Percentiles rank a stretch among this genome's conserved stretches.
These are phyloP conservation scores for Suillus paluster DNA, from an alignment of 768 basidiomycete genomes.

Conservation along the genomic window DNA sequence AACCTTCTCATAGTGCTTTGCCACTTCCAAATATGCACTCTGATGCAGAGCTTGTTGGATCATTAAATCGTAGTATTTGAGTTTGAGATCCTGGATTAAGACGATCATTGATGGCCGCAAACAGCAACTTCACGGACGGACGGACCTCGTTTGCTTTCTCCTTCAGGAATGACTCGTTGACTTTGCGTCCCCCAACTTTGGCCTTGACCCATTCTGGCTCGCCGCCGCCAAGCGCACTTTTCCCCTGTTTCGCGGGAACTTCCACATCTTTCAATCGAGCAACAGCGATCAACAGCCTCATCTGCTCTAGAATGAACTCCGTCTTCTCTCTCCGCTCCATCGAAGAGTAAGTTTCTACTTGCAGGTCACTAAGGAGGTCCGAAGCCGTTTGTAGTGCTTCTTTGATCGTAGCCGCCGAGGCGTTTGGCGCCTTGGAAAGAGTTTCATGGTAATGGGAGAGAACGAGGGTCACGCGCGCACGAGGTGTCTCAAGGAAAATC, in stretches of 20 bases:
- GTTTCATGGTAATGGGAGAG: conserved; percentile 87
- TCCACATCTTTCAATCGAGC: conserved; percentile 78
- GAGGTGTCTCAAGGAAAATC: conserved; percentile 97
- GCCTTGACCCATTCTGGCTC: conserved; percentile 95
- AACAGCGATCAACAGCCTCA: conserved; percentile 83
- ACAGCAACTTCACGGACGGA: conserved; percentile 13
- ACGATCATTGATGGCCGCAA: not conserved
- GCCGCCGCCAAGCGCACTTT: conserved; percentile 64
- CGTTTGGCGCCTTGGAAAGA: conserved; percentile 51
- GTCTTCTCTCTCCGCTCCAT: conserved; percentile 99
- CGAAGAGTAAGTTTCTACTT: conserved; percentile 98
- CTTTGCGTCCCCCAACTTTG: conserved; percentile 88
- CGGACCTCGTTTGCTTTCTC: conserved; percentile 86
- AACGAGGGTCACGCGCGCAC: conserved; percentile 90
- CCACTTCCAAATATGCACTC: conserved; percentile 87
- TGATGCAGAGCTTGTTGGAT: conserved; percentile 91
- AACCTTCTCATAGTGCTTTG: conserved; percentile 94
- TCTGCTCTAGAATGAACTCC: conserved; percentile 97
- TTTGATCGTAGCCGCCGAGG: conserved; percentile 46
- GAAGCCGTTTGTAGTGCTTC: conserved; percentile 85
- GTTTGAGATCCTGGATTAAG: conserved; percentile 81
- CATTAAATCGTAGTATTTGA: conserved; percentile 96
- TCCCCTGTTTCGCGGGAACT: conserved; percentile 56
- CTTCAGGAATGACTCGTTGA: conserved; percentile 92
- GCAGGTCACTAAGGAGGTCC: conserved; percentile 90